Conservation (phyloP, 768 basidiomycete genomes). For the Phanerochaete carnosa region DNA sequence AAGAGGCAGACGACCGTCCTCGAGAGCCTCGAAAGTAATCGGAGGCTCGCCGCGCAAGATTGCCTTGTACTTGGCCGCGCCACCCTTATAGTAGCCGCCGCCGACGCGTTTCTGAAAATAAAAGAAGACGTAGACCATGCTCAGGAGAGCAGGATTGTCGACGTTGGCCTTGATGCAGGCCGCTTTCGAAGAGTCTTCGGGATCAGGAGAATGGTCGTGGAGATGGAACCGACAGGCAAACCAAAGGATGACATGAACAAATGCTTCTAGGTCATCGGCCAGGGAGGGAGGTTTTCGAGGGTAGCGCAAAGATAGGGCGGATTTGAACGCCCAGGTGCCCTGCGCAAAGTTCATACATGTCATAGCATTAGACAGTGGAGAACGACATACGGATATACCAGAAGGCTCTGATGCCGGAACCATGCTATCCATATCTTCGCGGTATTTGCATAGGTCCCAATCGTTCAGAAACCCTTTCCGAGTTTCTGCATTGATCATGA, state of each 20-base stretch:
- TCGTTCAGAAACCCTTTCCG: slow-evolving; percentile 6
- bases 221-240: neutral
- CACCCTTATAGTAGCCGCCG: neutral
- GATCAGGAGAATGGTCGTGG: neutral
- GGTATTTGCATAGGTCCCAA: slow-evolving; percentile 13
- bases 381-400: neutral
- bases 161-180: neutral
- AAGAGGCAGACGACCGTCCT: neutral
- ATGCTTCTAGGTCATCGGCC: slow-evolving; percentile 11
- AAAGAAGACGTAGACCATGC: neutral
- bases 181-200: neutral
- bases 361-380: too few species aligned
- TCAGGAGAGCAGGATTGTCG: neutral
- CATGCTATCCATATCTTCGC: neutral
- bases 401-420: neutral
- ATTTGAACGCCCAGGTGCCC: neutral
- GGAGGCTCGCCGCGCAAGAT: neutral
- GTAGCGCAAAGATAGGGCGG: neutral
- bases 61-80: neutral
- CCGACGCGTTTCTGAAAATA: neutral
- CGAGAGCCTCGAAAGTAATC: neutral
- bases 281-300: neutral
- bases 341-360: neutral
- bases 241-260: slow-evolving; percentile 1
- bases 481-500: neutral